Conservation (phyloP, 495 filamentous ascomycete species). For the Penicillium robsamsonii region DNA sequence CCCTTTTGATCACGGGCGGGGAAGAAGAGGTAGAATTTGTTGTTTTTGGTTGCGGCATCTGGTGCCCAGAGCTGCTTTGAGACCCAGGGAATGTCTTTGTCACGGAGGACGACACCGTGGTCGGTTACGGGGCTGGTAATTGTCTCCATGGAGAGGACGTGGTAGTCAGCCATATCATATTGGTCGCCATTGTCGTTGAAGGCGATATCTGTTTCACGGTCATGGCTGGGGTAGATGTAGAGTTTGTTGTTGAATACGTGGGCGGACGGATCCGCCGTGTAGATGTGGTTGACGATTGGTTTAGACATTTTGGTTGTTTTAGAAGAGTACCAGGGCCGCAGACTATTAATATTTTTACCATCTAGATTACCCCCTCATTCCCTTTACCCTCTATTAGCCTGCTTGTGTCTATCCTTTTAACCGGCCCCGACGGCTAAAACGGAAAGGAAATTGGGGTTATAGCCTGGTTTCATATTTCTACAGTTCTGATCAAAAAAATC, state of each 20-base stretch:
- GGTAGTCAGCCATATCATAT: constrained; percentile 67
- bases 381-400: not conserved
- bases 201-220: constrained; percentile 40
- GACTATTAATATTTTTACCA: not conserved
- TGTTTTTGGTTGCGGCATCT: constrained; percentile 43
- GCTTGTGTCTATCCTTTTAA: not conserved
- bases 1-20: constrained; percentile 47
- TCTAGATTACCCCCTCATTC: not conserved
- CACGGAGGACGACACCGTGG: constrained; percentile 42
- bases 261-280: constrained; percentile 57
- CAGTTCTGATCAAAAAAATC: not conserved
- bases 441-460: no score
- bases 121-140: constrained; percentile 41
- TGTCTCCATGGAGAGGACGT: constrained; percentile 49
- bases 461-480: not conserved
- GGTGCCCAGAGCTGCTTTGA: constrained; percentile 50
- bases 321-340: not conserved
- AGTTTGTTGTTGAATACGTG: constrained; percentile 48
- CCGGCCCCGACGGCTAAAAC: constrained; percentile 6
- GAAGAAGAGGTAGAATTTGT: constrained; percentile 52
- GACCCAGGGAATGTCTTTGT: constrained; percentile 44
- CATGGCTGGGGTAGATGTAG: constrained; percentile 53
- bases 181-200: constrained; percentile 82
- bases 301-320: constrained; percentile 17
- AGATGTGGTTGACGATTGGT: constrained; percentile 62